phyloP scores from a whole-genome alignment of 192 early-diverging fungal genomes.

The Oehlia diaphana region DNA sequence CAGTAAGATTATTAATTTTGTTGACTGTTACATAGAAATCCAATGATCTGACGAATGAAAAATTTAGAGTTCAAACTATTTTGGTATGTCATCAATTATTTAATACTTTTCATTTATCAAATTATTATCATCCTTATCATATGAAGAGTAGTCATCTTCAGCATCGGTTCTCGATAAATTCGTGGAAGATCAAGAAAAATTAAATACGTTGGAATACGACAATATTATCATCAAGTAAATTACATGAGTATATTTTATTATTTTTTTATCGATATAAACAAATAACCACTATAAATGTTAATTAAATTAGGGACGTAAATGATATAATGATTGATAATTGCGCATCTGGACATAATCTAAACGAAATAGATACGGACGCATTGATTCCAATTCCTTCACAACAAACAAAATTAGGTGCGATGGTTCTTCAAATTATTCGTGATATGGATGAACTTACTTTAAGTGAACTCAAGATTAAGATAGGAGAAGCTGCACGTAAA shows the following conservation, averaged over 20 bases:
- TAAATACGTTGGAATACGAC: background rate
- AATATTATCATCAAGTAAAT: background rate
- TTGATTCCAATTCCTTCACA: constrained; percentile 7
- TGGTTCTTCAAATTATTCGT: constrained; percentile 29
- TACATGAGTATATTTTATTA: background rate
- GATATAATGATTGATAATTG: constrained; percentile 2
- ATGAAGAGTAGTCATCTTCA: background rate
- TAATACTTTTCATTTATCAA: too few species aligned
- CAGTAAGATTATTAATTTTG: too few species aligned
- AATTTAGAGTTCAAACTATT: too few species aligned
- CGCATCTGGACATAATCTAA: background rate
- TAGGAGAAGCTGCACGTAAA: constrained; percentile 7
- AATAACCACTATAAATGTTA: background rate
- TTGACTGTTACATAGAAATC: too few species aligned
- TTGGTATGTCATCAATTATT: too few species aligned
- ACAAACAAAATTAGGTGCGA: constrained; percentile 24
- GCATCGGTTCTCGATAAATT: background rate
- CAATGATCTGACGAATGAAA: too few species aligned
- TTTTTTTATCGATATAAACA: background rate
- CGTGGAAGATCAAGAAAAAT: background rate
- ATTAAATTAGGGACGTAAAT: constrained; percentile 4
- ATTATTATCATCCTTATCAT: too few species aligned
- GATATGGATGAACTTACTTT: constrained; percentile 24
- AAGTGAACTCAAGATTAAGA: constrained; percentile 19
- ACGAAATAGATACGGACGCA: background rate